Conservation (phyloP, 2,329 filamentous ascomycete species). For the Apiospora aurea region DNA sequence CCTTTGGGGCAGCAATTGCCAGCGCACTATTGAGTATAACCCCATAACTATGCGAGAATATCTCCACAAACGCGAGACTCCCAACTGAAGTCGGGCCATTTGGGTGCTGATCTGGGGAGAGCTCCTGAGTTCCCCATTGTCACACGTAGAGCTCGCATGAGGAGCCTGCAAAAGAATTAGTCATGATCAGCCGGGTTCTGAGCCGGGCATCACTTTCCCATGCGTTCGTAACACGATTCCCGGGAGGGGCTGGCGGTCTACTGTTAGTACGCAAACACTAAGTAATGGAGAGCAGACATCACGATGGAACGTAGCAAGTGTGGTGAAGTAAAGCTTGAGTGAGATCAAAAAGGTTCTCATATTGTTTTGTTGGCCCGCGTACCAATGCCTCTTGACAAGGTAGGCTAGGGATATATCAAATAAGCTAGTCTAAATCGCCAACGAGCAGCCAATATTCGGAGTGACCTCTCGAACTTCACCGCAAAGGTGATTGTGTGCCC, state of each 20-base stretch:
- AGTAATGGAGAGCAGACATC: neutral
- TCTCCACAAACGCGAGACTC: constrained; percentile 18
- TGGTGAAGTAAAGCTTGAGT: neutral
- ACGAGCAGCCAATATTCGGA: constrained; percentile 16
- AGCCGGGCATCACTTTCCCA: neutral
- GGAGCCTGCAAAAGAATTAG: neutral
- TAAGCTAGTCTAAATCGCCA: constrained; percentile 20
- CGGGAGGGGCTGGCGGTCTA: neutral
- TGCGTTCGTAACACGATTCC: constrained; percentile 9
- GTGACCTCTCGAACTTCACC: constrained; percentile 10
- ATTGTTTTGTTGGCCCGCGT: constrained; percentile 9
- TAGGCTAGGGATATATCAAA: constrained; percentile 8
- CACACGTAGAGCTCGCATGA: constrained; percentile 6
- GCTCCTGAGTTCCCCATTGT: constrained; percentile 15
- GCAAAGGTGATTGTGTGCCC: constrained; percentile 8
- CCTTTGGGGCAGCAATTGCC: constrained; percentile 8
- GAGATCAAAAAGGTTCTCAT: constrained; percentile 8
- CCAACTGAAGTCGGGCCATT: constrained; percentile 7
- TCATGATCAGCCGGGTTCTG: constrained; percentile 1
- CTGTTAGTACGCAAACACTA: neutral
- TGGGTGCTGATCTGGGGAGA: constrained; percentile 20
- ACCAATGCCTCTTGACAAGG: constrained; percentile 6
- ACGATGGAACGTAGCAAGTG: neutral
- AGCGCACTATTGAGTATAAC: constrained; percentile 17
- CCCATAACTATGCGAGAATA: constrained; percentile 9